Conservation (phyloP, 2,329 filamentous ascomycete genomes). For the Botrytis squamosa region DNA sequence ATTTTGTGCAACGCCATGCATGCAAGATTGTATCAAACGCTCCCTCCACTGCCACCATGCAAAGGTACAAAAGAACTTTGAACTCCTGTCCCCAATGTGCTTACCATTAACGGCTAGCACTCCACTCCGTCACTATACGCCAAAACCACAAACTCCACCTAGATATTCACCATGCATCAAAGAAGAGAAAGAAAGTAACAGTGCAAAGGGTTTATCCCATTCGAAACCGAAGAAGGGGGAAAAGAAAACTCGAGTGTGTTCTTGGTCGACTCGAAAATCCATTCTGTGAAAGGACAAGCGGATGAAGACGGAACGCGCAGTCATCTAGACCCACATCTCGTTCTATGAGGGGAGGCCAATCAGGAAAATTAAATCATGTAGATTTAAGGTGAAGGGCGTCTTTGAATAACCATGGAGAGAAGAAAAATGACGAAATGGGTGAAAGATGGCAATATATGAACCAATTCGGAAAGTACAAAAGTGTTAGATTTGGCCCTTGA, state of each 20-base stretch:
- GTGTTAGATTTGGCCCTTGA: slow-evolving; percentile 86
- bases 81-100: slow-evolving; percentile 12
- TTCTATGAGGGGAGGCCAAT: slow-evolving; percentile 9
- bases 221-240: slow-evolving; percentile 12
- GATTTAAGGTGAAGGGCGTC: slow-evolving; percentile 2
- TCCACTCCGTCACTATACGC: not conserved
- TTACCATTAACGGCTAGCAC: slow-evolving; percentile 17
- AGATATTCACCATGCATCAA: slow-evolving; percentile 19
- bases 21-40: not conserved
- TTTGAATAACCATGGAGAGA: slow-evolving; percentile 13
- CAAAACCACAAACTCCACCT: slow-evolving; percentile 10
- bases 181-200: not conserved
- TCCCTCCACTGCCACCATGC: slow-evolving; percentile 7
- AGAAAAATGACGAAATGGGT: slow-evolving; percentile 23
- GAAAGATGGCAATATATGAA: slow-evolving; percentile 22
- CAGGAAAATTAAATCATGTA: slow-evolving; percentile 7
- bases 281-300: slow-evolving; percentile 14
- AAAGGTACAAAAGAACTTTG: not conserved
- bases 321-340: slow-evolving; percentile 18
- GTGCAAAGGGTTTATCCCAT: slow-evolving; percentile 2
- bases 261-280: slow-evolving; percentile 15
- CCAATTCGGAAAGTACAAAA: slow-evolving; percentile 24
- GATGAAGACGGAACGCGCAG: slow-evolving; percentile 1
- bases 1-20: not conserved
- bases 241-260: slow-evolving; percentile 16